Evolutionary conservation across 2,329 filamentous ascomycete species (phyloP).

Genomic region (Dactylellina parvicollis): DNA sequence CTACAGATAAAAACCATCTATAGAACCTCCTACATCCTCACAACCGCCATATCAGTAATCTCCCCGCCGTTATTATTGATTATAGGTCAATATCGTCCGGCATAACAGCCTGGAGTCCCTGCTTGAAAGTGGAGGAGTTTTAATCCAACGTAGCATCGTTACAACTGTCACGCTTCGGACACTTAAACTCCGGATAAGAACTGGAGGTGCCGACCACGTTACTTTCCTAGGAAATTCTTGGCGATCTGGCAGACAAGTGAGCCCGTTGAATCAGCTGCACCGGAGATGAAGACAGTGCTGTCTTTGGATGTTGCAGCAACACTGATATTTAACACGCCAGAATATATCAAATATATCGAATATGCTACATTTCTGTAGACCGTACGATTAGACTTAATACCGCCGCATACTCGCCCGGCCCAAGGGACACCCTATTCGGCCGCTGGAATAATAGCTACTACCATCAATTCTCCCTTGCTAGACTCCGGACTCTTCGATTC

Average conservation of each 20-base stretch:
- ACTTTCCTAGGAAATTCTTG: constrained; percentile 64
- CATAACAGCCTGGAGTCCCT: constrained; percentile 65
- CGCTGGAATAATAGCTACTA: constrained; percentile 61
- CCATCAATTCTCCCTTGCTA: constrained; percentile 60
- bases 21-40: constrained; percentile 61
- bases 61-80: constrained; percentile 66
- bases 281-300: constrained; percentile 64
- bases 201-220: constrained; percentile 67
- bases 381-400: constrained; percentile 38
- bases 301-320: constrained; percentile 59
- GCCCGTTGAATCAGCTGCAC: constrained; percentile 65
- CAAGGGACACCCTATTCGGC: constrained; percentile 62
- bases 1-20: constrained; percentile 64
- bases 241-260: constrained; percentile 67
- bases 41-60: constrained; percentile 64
- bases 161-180: constrained; percentile 65
- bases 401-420: constrained; percentile 58
- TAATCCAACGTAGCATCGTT: constrained; percentile 69
- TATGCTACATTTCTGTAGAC: too few species aligned
- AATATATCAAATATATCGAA: too few species aligned
- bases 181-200: constrained; percentile 66
- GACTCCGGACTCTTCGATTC: constrained; percentile 28
- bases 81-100: constrained; percentile 66
- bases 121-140: constrained; percentile 64
- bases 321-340: constrained; percentile 63